These are phyloP conservation scores for Aspergillus sojae DNA, from an alignment of 2,329 filamentous ascomycete genomes.

Conservation along the genomic window DNA sequence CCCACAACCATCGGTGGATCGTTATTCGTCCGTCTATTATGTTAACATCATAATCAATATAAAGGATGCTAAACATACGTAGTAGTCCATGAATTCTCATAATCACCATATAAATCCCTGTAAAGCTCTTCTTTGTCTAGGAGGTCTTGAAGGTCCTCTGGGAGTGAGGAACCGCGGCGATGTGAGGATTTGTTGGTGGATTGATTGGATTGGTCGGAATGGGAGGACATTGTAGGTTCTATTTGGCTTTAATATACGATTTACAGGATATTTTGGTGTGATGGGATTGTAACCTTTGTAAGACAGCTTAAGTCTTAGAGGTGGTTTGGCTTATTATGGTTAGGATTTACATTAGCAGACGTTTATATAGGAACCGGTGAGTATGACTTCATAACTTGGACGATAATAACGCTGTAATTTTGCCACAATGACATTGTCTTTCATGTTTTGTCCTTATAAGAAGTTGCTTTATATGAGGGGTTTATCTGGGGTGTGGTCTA, in stretches of 20 bases:
- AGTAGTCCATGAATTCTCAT: conserved; percentile 8
- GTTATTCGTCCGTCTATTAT: not conserved
- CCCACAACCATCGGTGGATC: not conserved
- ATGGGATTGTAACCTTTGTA: too few relatives aligned
- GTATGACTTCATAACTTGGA: not conserved
- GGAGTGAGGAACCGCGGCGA: not conserved
- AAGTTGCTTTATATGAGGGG: not conserved
- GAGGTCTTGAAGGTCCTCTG: not conserved
- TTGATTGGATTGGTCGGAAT: not conserved
- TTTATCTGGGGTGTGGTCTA: not conserved
- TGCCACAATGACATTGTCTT: not conserved
- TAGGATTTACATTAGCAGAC: too few relatives aligned
- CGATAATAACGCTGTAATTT: not conserved
- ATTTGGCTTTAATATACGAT: too few relatives aligned
- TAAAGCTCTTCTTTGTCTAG: not conserved
- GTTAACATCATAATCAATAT: not conserved
- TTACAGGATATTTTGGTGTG: too few relatives aligned
- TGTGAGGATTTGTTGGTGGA: not conserved
- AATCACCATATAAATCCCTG: conserved; percentile 3
- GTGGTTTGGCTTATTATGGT: too few relatives aligned
- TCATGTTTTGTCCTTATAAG: too few relatives aligned
- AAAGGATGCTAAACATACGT: not conserved
- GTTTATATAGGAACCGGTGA: not conserved
- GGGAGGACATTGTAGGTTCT: too few relatives aligned
- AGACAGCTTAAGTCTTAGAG: too few relatives aligned